These are phyloP conservation scores for Blastocystis sp. DNA, from an alignment of 352 stramenopile species.

Conservation along the genomic window DNA sequence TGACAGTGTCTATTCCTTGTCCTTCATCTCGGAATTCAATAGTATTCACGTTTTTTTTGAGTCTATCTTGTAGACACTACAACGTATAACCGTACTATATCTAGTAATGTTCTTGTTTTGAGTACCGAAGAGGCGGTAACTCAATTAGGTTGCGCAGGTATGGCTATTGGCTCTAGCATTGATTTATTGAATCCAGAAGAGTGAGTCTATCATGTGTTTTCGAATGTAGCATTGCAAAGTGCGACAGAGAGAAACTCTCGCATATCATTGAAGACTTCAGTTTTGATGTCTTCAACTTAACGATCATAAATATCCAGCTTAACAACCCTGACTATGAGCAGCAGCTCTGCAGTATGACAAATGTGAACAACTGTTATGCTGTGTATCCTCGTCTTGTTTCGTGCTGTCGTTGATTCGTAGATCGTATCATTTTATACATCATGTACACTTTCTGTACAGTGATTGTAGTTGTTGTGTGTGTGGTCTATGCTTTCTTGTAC, in stretches of 20 bases:
- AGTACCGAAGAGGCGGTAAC: background rate
- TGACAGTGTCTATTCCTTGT: background rate
- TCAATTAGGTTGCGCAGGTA: background rate
- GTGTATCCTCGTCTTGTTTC: background rate
- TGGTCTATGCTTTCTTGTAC: background rate
- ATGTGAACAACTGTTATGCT: conserved; percentile 28
- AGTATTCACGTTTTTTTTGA: background rate
- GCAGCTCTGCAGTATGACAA: background rate
- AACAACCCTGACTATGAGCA: background rate
- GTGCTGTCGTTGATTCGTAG: background rate
- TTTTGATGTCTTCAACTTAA: background rate
- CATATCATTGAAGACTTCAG: background rate
- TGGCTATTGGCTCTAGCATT: background rate
- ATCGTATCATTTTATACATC: background rate
- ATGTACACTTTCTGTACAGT: conserved; percentile 12
- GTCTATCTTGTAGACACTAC: background rate
- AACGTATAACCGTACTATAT: conserved; percentile 3
- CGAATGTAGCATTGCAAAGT: background rate
- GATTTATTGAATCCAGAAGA: background rate
- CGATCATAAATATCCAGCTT: background rate
- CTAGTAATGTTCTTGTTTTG: background rate
- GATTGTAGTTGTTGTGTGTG: background rate
- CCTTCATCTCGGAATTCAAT: background rate
- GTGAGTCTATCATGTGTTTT: background rate
- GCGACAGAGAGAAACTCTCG: background rate